Percentiles rank a stretch among this genome's conserved stretches.
Conservation (phyloP, 2,329 filamentous ascomycete species). For the Ophiostoma populinum region DNA sequence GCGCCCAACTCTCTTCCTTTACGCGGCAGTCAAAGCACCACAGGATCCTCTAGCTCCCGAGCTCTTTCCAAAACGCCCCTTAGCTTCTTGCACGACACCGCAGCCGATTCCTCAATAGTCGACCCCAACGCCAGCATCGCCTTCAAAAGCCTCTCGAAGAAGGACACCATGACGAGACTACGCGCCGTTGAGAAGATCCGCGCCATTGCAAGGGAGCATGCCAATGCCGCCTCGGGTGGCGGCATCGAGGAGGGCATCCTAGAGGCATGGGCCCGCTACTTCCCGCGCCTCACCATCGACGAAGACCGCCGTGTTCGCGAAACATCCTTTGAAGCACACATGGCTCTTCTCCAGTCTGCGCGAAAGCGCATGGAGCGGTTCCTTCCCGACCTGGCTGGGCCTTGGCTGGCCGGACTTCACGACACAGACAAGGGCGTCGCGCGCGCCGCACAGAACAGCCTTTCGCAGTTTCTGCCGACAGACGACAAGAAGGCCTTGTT, state of each 20-base stretch:
- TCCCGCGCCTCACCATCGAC: slow-evolving; percentile 80
- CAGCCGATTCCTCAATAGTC: slow-evolving; percentile 64
- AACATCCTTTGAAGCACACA: slow-evolving; percentile 58
- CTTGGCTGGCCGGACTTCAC: slow-evolving; percentile 84
- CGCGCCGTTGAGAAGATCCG: slow-evolving; percentile 81
- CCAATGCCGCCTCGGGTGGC: slow-evolving; percentile 27
- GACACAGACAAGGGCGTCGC: slow-evolving; percentile 67
- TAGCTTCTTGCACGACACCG: slow-evolving; percentile 57
- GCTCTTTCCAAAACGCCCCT: background rate
- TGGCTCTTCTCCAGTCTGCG: slow-evolving; percentile 46
- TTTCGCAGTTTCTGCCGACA: slow-evolving; percentile 58
- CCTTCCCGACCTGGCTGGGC: slow-evolving; percentile 59
- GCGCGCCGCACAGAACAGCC: slow-evolving; percentile 58
- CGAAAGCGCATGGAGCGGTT: slow-evolving; percentile 73
- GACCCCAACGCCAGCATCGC: slow-evolving; percentile 70
- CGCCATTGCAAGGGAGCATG: slow-evolving; percentile 42
- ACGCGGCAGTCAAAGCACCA: no score
- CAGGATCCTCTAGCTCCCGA: background rate
- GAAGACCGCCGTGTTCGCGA: slow-evolving; percentile 76
- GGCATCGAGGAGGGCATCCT: slow-evolving; percentile 68
- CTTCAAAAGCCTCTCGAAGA: slow-evolving; percentile 88
- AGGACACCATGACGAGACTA: slow-evolving; percentile 78
- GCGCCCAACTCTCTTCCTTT: no score
- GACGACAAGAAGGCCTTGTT: slow-evolving; percentile 63
- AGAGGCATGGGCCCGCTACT: slow-evolving; percentile 74